Evolutionary conservation across 148 eudicot species (phyloP).

Genomic region (Simmondsia chinensis): DNA sequence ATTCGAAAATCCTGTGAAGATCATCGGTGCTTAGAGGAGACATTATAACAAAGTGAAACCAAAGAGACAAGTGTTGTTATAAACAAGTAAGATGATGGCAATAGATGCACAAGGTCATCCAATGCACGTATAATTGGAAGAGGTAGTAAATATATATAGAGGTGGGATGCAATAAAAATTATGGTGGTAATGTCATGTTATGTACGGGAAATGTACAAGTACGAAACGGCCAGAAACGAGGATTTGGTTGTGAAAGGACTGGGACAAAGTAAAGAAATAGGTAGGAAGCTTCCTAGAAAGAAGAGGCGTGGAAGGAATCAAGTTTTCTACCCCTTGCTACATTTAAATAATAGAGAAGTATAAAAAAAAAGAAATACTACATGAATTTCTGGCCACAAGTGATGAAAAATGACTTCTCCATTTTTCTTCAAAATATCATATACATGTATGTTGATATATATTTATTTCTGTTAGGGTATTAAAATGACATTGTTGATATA

Average conservation of each 20-base stretch:
- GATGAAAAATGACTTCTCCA: too few species aligned
- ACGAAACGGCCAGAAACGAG: neutral
- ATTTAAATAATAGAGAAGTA: too few species aligned
- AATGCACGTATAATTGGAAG: neutral
- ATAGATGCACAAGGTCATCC: neutral
- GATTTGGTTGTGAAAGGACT: neutral
- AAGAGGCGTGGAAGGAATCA: neutral
- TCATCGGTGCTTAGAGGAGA: constrained; percentile 23
- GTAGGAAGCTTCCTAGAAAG: constrained; percentile 11
- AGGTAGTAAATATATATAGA: too few species aligned
- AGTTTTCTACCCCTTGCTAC: too few species aligned
- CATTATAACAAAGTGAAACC: constrained; percentile 10
- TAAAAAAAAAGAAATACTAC: too few species aligned
- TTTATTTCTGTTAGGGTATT: too few species aligned
- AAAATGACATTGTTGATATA: too few species aligned
- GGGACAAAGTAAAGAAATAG: neutral
- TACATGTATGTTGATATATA: too few species aligned
- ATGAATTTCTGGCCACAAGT: too few species aligned
- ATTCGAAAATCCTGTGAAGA: constrained; percentile 31
- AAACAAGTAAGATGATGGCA: neutral
- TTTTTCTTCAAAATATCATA: too few species aligned
- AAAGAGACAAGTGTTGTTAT: neutral
- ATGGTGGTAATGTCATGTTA: too few species aligned
- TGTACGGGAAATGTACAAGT: neutral
- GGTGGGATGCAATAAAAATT: too few species aligned